phyloP scores from a whole-genome alignment of 75 land plant genomes.

The Chamaecyparis obtusa region DNA sequence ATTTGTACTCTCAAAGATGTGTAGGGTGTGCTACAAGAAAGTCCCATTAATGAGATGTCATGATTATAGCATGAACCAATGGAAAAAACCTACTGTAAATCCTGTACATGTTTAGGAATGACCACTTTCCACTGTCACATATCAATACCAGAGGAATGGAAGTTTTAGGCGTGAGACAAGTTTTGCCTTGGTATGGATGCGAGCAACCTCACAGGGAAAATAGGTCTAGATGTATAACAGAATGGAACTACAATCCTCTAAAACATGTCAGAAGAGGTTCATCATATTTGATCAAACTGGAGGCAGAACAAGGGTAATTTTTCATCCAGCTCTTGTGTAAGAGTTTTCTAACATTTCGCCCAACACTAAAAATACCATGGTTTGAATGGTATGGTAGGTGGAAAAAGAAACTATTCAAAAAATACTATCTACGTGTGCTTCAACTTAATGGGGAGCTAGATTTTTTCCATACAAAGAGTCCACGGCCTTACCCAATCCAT shows the following conservation, averaged over 20 bases:
- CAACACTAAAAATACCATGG: background rate
- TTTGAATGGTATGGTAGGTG: background rate
- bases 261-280: slow-evolving; percentile 44
- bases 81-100: too few relatives aligned
- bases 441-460: background rate
- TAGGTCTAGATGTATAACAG: slow-evolving; percentile 11
- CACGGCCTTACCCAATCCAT: background rate
- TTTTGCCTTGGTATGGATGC: too few relatives aligned
- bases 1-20: too few relatives aligned
- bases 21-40: too few relatives aligned
- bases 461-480: background rate
- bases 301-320: slow-evolving; percentile 46
- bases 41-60: too few relatives aligned
- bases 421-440: background rate
- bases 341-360: slow-evolving; percentile 14
- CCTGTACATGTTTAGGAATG: too few relatives aligned
- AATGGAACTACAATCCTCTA: slow-evolving; percentile 43
- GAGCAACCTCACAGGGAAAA: too few relatives aligned
- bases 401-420: slow-evolving; percentile 11
- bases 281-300: slow-evolving; percentile 66
- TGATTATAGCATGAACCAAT: too few relatives aligned
- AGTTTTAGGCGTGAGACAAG: too few relatives aligned
- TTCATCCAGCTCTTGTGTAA: slow-evolving; percentile 36
- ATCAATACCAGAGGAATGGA: too few relatives aligned
- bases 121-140: too few relatives aligned